phyloP scores from a whole-genome alignment of 2,329 filamentous ascomycete species.

The Tolypocladium nubicola region DNA sequence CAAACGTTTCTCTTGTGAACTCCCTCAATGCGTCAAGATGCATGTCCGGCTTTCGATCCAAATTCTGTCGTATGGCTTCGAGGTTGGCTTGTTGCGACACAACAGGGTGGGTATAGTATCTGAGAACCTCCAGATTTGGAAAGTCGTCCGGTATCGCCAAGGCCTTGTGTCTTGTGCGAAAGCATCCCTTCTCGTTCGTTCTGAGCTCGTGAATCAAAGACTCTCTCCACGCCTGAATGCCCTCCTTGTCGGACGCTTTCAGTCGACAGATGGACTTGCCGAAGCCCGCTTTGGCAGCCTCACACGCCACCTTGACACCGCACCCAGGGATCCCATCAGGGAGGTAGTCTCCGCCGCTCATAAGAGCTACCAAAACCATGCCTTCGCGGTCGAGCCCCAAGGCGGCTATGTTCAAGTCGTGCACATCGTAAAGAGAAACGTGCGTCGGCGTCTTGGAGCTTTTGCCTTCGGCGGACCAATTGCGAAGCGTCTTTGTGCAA shows the following conservation, averaged over 20 bases:
- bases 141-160: slow-evolving; percentile 71
- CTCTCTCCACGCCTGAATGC: slow-evolving; percentile 60
- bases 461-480: slow-evolving; percentile 67
- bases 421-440: slow-evolving; percentile 67
- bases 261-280: slow-evolving; percentile 64
- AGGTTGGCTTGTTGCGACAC: slow-evolving; percentile 55
- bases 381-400: slow-evolving; percentile 69
- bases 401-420: slow-evolving; percentile 35
- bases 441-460: slow-evolving; percentile 68
- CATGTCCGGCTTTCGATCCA: slow-evolving; percentile 13
- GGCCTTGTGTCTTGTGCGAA: slow-evolving; percentile 63
- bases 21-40: slow-evolving; percentile 47
- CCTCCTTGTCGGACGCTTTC: slow-evolving; percentile 45
- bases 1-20: slow-evolving; percentile 72
- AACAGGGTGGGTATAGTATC: slow-evolving; percentile 80
- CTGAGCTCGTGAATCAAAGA: slow-evolving; percentile 63
- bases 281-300: slow-evolving; percentile 82
- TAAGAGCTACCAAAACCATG: slow-evolving; percentile 87
- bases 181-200: slow-evolving; percentile 76
- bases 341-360: slow-evolving; percentile 92
- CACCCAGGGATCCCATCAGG: slow-evolving; percentile 81
- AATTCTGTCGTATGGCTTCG: slow-evolving; percentile 13
- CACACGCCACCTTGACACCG: slow-evolving; percentile 78
- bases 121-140: slow-evolving; percentile 66
- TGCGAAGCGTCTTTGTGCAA: slow-evolving; percentile 65